Conservation (phyloP, 1,284 basidiomycete genomes). For the Sanghuangporus weigelae region DNA sequence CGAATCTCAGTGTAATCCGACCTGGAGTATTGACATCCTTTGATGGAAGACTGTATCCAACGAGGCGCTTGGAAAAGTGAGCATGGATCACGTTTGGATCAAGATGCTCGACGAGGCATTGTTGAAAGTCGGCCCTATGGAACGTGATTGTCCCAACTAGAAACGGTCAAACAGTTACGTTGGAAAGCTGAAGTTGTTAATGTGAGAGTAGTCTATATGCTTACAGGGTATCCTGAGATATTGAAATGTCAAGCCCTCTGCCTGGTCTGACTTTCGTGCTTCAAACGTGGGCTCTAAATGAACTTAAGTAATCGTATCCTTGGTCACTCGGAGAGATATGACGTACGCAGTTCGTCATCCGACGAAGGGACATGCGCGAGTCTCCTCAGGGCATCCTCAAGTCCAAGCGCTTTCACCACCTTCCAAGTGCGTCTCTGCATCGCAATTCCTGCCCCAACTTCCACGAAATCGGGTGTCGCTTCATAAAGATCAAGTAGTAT, state of each 20-base stretch:
- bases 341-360: conserved; percentile 4
- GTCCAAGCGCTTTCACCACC: conserved; percentile 22
- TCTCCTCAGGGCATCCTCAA: conserved; percentile 20
- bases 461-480: conserved; percentile 31
- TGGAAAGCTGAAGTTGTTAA: too few species aligned
- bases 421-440: conserved; percentile 26
- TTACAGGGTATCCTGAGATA: conserved; percentile 29
- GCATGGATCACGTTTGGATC: conserved; percentile 26
- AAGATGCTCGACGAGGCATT: conserved; percentile 32
- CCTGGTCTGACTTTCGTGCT: conserved; percentile 31
- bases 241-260: conserved; percentile 27
- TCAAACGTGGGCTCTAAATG: conserved; percentile 26
- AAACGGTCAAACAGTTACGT: too few species aligned
- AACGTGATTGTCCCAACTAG: conserved; percentile 36
- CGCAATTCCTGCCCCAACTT: conserved; percentile 37
- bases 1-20: conserved; percentile 34
- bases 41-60: conserved; percentile 28
- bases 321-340: too few species aligned
- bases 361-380: conserved; percentile 6
- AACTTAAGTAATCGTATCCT: background rate
- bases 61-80: conserved; percentile 35
- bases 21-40: conserved; percentile 11
- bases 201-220: background rate
- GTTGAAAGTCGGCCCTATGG: conserved; percentile 40
- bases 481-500: conserved; percentile 40